Evolutionary conservation across 805 yeast genomes (phyloP), one percentile per base, ranked within the genome.

Genomic region (Candida oleophila): DNA sequence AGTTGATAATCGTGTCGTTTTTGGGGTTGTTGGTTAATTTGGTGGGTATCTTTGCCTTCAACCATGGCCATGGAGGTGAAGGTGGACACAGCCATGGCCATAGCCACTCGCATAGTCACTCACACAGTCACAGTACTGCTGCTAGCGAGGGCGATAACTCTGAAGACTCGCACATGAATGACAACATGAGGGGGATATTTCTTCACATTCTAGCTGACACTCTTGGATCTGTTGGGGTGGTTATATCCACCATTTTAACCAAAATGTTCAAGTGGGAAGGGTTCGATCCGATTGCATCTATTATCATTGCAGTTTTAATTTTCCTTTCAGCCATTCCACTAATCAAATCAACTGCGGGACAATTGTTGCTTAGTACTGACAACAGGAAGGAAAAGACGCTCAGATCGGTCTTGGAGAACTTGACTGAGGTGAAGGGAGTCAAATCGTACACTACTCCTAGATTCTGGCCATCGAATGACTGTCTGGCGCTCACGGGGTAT

Each of bases 201-300:
- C 70, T 94, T 39, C 99, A 94, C 56, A 87, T 94, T 25, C 62
- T 94, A 39, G 99, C 99, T 0, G 99, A 94, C 58, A 91, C 98
- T 0, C 70, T 94, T 36, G 99, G 99, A 0, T 92, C 98, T 0
- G 96, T 91, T 0, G 98, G 98, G 4, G 99, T 95, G 15, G 91
- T 94, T n/a, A 65, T 89, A 1, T 90, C 97, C 0, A 92, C 99
- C 0, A 45, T 89, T 3, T 67, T 94, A 35, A 87, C 92, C 7
- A 81, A 83, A 48, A 57, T 82, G 30, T 84, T 87, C 62, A 49
- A 54, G 15, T 79, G 87, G 81, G 78, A 82, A 45, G 85, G 96
- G 1, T 85, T 92, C 60, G 99, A 94, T 60, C 97, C 99, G 1
- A 66, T 94, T 18, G 95, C 97, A 0, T 91, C 98, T 1, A 74